These are phyloP conservation scores for Solanum commersonii DNA, from an alignment of 257 asterid species.

Conservation along the genomic window DNA sequence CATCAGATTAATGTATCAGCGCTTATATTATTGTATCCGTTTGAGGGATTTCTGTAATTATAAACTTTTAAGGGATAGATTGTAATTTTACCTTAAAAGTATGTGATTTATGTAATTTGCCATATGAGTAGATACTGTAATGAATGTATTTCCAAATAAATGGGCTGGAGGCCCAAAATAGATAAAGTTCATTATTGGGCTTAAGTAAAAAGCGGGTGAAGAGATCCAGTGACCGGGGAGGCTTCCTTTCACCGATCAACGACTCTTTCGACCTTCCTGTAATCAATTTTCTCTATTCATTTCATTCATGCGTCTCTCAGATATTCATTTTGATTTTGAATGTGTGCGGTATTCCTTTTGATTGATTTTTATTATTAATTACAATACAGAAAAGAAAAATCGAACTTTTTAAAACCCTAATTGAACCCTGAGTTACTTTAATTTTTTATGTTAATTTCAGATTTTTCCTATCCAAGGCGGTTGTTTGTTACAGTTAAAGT, in stretches of 20 bases:
- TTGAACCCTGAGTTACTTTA: slow-evolving; percentile 41
- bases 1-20: too few relatives aligned
- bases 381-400: background rate
- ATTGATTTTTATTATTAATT: background rate
- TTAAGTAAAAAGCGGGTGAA: background rate
- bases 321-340: slow-evolving; percentile 5
- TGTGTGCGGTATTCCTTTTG: background rate
- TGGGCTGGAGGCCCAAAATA: background rate
- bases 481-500: slow-evolving; percentile 16
- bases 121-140: too few relatives aligned
- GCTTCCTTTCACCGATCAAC: slow-evolving; percentile 32
- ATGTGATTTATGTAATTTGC: too few relatives aligned
- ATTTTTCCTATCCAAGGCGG: slow-evolving; percentile 27
- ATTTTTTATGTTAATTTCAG: slow-evolving; percentile 23
- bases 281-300: background rate
- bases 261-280: slow-evolving; percentile 19
- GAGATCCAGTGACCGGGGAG: background rate
- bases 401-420: slow-evolving; percentile 48
- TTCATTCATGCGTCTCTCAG: slow-evolving; percentile 3
- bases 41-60: too few relatives aligned
- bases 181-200: background rate
- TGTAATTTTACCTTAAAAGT: too few relatives aligned
- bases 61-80: too few relatives aligned
- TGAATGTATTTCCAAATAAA: background rate
- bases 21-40: too few relatives aligned